Percentiles rank a stretch among this genome's conserved stretches.
phyloP scores from a whole-genome alignment of 2,329 filamentous ascomycete genomes.

The Trichophaea hybrida region DNA sequence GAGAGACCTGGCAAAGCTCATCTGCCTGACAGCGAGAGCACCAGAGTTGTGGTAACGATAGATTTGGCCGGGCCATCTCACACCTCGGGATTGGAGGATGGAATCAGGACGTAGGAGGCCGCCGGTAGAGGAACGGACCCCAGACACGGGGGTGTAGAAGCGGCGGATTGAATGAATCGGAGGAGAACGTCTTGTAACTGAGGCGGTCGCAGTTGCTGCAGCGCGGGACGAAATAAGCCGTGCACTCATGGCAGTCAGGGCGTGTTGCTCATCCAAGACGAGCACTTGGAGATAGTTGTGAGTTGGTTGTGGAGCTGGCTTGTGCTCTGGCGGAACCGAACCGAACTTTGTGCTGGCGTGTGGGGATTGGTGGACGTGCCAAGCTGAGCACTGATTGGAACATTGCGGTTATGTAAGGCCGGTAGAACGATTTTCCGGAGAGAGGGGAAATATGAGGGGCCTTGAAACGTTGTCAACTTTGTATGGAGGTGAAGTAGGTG shows the following conservation, averaged over 20 bases:
- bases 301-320: not conserved
- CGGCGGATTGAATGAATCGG: conserved; percentile 7
- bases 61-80: conserved; percentile 17
- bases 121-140: conserved; percentile 7
- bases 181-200: not conserved
- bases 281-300: not conserved
- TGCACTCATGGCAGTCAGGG: conserved; percentile 16
- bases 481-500: not conserved
- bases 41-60: conserved; percentile 19
- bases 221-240: conserved; percentile 19
- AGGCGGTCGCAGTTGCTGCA: conserved; percentile 3
- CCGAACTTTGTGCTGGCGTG: too few relatives aligned
- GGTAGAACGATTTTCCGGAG: not conserved
- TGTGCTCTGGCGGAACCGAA: too few relatives aligned
- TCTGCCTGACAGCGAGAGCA: conserved; percentile 40
- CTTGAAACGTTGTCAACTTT: not conserved
- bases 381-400: not conserved
- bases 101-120: conserved; percentile 18
- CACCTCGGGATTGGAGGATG: conserved; percentile 7
- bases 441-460: not conserved
- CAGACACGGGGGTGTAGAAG: conserved; percentile 10
- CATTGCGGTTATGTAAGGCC: not conserved
- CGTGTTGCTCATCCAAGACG: not conserved
- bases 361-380: not conserved
- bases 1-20: conserved; percentile 54